Percentiles rank a stretch among this genome's conserved stretches.
These are phyloP conservation scores for Alternaria conjuncta DNA, from an alignment of 2,329 filamentous ascomycete species.

Conservation along the genomic window DNA sequence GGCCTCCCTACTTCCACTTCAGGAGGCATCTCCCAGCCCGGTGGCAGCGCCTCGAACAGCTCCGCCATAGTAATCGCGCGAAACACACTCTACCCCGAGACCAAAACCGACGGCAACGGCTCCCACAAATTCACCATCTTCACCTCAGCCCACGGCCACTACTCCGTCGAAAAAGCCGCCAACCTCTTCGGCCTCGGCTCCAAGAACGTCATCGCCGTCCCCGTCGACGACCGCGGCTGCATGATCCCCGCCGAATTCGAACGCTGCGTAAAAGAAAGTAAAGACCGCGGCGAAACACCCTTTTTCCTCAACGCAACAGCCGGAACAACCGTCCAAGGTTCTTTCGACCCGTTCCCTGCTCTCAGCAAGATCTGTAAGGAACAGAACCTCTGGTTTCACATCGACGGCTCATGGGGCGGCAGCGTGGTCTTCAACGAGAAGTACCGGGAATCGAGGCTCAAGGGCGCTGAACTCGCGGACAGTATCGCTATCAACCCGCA, in stretches of 20 bases:
- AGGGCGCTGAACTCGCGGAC: conserved; percentile 76
- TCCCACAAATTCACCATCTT: conserved; percentile 76
- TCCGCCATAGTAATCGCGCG: conserved; percentile 86
- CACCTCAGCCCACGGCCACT: conserved; percentile 89
- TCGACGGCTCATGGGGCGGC: conserved; percentile 92
- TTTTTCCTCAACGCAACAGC: conserved; percentile 97
- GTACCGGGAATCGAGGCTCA: conserved; percentile 66
- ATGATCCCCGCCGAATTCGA: conserved; percentile 75
- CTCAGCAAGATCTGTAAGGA: conserved; percentile 74
- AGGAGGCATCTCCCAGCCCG: conserved; percentile 78
- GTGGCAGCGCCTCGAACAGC: conserved; percentile 83
- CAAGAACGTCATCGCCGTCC: conserved; percentile 73
- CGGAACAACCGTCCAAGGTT: conserved; percentile 90
- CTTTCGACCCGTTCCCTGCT: conserved; percentile 78
- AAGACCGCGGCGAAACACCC: conserved; percentile 74
- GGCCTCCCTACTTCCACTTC: conserved; percentile 56
- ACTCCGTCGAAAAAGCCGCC: conserved; percentile 94
- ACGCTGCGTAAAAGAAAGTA: conserved; percentile 66
- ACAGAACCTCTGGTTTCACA: conserved; percentile 85
- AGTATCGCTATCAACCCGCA: conserved; percentile 90
- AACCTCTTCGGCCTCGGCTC: conserved; percentile 86
- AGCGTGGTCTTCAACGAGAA: conserved; percentile 73
- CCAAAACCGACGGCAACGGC: conserved; percentile 75
- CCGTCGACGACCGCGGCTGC: conserved; percentile 73
- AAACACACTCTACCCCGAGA: conserved; percentile 81